Evolutionary conservation across 1,139 yeast species (phyloP), one percentile per base, ranked within the genome.

Genomic region (Spathaspora sp.): DNA sequence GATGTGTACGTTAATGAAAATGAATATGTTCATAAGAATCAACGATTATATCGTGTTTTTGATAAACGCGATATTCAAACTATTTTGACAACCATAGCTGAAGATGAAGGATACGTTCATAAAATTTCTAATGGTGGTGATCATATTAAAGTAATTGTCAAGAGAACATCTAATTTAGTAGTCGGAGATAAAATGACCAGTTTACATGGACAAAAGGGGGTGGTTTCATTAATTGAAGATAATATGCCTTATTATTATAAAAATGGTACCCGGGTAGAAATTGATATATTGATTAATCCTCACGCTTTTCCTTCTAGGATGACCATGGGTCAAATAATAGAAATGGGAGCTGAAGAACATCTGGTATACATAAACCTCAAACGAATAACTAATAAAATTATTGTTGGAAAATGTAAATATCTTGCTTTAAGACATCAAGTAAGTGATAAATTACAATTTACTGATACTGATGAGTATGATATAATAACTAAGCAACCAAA

Each of bases 251-350:
- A 38, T 38, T 38, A 38, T 23, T 8, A 7, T 13, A n/a, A 38
- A 7, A 23, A 26, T 13, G 31, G 13, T 6, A 26, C 11, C 10
- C 16, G 18, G 23, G 15, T 38, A 25, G 8, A 7, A 23, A 13
- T 38, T 6, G 41, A 38, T 7, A 15, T 38, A 38, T 20, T 38
- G 10, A 38, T 38, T 8, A 38, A 38, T 23, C 41, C 41, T n/a
- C 41, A 38, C 33, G 41, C 41, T 23, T 38, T 38, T 23, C 41
- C 41, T 7, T 38, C 41, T n/a, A 38, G 41, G 18, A 38, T 38
- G 41, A 38, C 41, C 5, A 38, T 38, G 41, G 41, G 41, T 20
- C 41, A 38, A 33, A 33, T 33, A 4, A 10, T 8, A 33, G 38
- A 33, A 17, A 33, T 33, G 38, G 38, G 38, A 33, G 38, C 9